Percentiles rank a stretch among this genome's conserved stretches.
Conservation (phyloP, 2,329 filamentous ascomycete genomes). For the Aspergillus caelatus region DNA sequence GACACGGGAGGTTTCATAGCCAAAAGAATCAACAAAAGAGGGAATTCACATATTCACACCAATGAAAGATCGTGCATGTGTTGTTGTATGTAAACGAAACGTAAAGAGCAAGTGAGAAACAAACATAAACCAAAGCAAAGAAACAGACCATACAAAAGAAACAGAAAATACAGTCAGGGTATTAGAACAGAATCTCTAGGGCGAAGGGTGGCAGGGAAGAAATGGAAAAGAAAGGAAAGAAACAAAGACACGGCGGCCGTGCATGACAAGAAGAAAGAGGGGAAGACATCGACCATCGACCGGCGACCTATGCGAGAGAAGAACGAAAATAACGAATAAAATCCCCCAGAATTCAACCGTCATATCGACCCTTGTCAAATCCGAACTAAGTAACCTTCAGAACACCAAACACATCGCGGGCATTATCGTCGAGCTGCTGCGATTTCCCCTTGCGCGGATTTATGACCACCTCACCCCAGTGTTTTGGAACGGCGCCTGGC, state of each 20-base stretch:
- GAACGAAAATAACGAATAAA: constrained; percentile 14
- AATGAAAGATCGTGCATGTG: background rate
- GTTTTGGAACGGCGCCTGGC: constrained; percentile 38
- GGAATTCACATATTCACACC: background rate
- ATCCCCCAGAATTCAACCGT: constrained; percentile 15
- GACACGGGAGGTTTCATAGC: background rate
- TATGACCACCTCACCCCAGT: constrained; percentile 49
- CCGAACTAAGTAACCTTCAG: constrained; percentile 37
- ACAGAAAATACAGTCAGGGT: constrained; percentile 12
- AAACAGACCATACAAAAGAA: background rate
- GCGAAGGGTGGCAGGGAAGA: constrained; percentile 3
- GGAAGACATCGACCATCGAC: constrained; percentile 26
- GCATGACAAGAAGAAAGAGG: constrained; percentile 13
- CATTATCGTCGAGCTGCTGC: constrained; percentile 26
- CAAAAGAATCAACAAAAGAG: background rate
- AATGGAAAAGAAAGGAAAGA: constrained; percentile 13
- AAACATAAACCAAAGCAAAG: background rate
- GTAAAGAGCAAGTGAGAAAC: background rate
- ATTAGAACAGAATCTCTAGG: constrained; percentile 14
- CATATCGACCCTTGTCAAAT: constrained; percentile 12
- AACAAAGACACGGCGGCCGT: constrained; percentile 4
- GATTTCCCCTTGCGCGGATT: constrained; percentile 40
- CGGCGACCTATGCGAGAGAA: constrained; percentile 30
- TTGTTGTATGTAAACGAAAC: background rate
- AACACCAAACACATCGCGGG: constrained; percentile 44